Evolutionary conservation across 75 land plant species (phyloP).

Genomic region (Picea sitchensis): DNA sequence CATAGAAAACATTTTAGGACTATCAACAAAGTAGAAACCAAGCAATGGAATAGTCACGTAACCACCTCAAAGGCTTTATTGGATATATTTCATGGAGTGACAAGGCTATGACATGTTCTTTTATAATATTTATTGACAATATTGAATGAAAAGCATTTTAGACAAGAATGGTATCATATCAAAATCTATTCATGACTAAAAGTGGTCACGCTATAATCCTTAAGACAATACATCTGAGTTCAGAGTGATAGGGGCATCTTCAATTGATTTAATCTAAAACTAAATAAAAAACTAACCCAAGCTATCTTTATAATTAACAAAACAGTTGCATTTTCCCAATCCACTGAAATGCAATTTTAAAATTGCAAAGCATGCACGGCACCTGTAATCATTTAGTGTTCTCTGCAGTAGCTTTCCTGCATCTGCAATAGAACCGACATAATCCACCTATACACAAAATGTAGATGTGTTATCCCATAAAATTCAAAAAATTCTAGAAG

Average conservation of each 20-base stretch:
- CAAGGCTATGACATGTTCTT: no score
- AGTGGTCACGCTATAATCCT: not conserved
- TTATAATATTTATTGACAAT: not conserved
- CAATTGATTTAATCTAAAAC: no score
- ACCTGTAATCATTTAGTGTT: constrained; percentile 67
- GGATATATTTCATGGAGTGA: not conserved
- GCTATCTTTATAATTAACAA: no score
- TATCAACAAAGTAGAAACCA: not conserved
- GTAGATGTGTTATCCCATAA: not conserved
- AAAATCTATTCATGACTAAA: not conserved
- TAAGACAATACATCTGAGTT: no score
- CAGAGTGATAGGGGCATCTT: no score
- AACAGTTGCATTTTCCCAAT: not conserved
- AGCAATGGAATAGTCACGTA: not conserved
- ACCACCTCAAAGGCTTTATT: constrained; percentile 1
- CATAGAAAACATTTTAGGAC: no score
- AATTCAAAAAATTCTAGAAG: not conserved
- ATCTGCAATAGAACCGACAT: constrained; percentile 56
- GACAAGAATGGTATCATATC: not conserved
- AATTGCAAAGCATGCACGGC: constrained; percentile 1
- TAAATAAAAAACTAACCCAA: no score
- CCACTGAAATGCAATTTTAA: not conserved
- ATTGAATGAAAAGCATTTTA: not conserved
- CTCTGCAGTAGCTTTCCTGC: constrained; percentile 74
- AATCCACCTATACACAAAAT: constrained; percentile 63